A percentile compares a stretch with the other conserved stretches of the same genome.
These are phyloP conservation scores for Sanguinoderma infundibulare DNA, from an alignment of 1,284 basidiomycete species.

Conservation along the genomic window DNA sequence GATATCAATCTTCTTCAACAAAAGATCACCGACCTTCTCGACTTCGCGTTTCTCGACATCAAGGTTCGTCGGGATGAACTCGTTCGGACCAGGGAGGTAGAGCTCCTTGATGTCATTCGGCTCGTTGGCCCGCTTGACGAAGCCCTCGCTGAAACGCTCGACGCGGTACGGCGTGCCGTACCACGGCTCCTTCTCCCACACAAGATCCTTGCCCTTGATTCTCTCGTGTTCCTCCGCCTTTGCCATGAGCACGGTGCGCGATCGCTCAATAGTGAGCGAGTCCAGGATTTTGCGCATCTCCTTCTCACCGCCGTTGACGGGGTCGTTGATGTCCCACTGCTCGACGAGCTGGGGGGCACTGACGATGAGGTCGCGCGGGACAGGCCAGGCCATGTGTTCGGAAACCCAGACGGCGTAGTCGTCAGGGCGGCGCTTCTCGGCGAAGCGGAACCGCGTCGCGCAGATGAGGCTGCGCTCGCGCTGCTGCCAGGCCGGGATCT, in stretches of 20 bases:
- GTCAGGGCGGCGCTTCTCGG: conserved; percentile 84
- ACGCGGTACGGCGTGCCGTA: conserved; percentile 88
- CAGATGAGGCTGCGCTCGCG: conserved; percentile 80
- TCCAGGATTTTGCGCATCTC: conserved; percentile 72
- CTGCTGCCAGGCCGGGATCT: conserved; percentile 78
- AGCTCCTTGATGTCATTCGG: conserved; percentile 72
- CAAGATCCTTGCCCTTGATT: conserved; percentile 45
- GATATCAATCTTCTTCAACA: background rate
- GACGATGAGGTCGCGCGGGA: conserved; percentile 82
- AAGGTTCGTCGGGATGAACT: conserved; percentile 89
- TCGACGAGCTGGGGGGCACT: conserved; percentile 77
- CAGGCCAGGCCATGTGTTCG: conserved; percentile 79
- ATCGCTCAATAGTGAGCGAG: conserved; percentile 61
- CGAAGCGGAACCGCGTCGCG: conserved; percentile 84
- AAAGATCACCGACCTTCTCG: conserved; percentile 48
- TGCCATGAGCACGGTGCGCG: conserved; percentile 82
- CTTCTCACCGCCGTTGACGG: conserved; percentile 44
- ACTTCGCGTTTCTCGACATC: conserved; percentile 79
- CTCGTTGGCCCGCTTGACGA: conserved; percentile 63
- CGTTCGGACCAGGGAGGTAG: conserved; percentile 83
- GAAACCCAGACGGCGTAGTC: conserved; percentile 83
- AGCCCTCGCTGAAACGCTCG: conserved; percentile 66
- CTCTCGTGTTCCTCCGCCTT: conserved; percentile 69
- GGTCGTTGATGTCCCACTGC: conserved; percentile 71
- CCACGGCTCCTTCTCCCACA: conserved; percentile 80